phyloP scores from a whole-genome alignment of 805 yeast species.

The Schizosaccharomyces osmophilus region DNA sequence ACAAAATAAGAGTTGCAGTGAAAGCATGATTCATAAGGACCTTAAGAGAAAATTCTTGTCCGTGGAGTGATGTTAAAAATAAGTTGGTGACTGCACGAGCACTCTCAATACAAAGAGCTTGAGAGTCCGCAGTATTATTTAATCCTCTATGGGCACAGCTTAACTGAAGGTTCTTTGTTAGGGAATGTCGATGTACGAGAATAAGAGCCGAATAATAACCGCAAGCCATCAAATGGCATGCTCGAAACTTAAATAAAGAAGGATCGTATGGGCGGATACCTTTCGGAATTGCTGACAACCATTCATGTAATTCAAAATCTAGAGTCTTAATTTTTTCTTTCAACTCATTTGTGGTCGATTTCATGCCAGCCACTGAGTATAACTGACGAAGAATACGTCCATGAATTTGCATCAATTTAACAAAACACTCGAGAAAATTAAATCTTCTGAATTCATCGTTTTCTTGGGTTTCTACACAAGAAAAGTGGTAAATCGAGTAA shows the following conservation, averaged over 20 bases:
- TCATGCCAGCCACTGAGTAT: background rate
- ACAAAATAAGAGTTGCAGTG: background rate
- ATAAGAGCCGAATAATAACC: background rate
- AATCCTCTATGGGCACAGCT: background rate
- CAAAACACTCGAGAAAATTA: background rate
- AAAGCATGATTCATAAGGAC: background rate
- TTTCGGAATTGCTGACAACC: background rate
- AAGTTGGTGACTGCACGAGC: background rate
- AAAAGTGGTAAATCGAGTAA: background rate
- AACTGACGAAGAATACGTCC: background rate
- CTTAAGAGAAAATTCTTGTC: background rate
- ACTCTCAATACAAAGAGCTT: background rate
- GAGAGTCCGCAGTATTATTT: background rate
- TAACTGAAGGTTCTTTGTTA: background rate
- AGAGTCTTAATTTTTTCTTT: background rate
- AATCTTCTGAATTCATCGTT: background rate
- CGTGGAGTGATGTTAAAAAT: background rate
- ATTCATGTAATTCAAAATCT: background rate
- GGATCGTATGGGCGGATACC: background rate
- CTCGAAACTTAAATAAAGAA: background rate
- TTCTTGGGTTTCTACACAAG: background rate
- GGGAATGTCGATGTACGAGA: background rate
- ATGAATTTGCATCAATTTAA: background rate
- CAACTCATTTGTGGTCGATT: background rate
- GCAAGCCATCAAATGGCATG: background rate